Evolutionary conservation across 495 filamentous ascomycete species (phyloP).

Genomic region (Aspergillus bridgeri): DNA sequence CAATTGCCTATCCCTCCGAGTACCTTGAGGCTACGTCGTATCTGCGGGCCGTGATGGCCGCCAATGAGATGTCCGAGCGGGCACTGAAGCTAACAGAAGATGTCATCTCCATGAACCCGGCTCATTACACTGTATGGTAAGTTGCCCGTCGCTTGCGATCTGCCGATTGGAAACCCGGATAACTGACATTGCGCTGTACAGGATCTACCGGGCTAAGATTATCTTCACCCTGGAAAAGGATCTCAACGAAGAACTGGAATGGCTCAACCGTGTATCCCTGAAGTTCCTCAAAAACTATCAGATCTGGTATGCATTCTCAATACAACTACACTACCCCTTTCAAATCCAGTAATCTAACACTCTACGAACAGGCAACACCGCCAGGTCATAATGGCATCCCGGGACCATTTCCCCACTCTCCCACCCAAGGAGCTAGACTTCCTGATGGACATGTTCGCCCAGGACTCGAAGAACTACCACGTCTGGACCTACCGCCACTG

Average conservation of each 20-base stretch:
- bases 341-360: conserved; percentile 12
- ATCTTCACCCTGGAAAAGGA: conserved; percentile 64
- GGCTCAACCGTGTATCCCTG: conserved; percentile 79
- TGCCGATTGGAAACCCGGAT: background rate
- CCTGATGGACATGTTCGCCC: conserved; percentile 72
- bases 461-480: conserved; percentile 96
- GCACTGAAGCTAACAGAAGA: conserved; percentile 80
- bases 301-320: conserved; percentile 60
- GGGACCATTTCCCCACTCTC: conserved; percentile 56
- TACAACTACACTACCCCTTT: background rate
- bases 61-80: conserved; percentile 75
- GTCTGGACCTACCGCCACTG: conserved; percentile 97
- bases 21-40: conserved; percentile 89
- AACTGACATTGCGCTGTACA: conserved; percentile 15
- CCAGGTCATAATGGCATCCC: conserved; percentile 65
- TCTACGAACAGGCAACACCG: conserved; percentile 71
- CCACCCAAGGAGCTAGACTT: conserved; percentile 66
- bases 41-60: conserved; percentile 87
- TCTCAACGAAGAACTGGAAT: conserved; percentile 70
- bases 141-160: conserved; percentile 6
- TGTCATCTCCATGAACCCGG: conserved; percentile 88
- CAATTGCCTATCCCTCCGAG: conserved; percentile 80
- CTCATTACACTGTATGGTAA: conserved; percentile 96
- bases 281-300: conserved; percentile 95
- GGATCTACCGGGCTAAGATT: conserved; percentile 82